Evolutionary conservation across 176 grass and related monocot genomes (phyloP).

Genomic region (Canna indica): DNA sequence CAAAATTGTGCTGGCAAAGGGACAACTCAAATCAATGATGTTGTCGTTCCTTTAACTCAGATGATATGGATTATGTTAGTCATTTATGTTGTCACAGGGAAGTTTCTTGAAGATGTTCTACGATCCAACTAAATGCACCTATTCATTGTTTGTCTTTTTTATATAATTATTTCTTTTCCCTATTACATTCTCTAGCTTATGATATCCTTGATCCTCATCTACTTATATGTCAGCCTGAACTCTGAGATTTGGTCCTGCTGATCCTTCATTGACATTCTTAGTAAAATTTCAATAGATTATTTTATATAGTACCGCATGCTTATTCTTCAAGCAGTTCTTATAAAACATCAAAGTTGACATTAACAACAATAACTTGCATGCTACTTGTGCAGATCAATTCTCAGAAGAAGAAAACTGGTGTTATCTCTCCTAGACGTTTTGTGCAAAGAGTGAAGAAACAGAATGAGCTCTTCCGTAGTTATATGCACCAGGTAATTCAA

Average conservation of each 20-base stretch:
- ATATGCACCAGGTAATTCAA: constrained; percentile 85
- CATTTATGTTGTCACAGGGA: background rate
- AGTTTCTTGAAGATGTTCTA: background rate
- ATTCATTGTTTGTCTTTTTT: background rate
- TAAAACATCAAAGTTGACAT: background rate
- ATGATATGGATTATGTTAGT: no score
- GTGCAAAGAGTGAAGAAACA: constrained; percentile 94
- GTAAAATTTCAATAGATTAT: background rate
- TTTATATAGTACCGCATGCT: background rate
- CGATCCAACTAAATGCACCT: background rate
- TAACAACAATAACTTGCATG: background rate
- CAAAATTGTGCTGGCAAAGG: no score
- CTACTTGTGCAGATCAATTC: constrained; percentile 63
- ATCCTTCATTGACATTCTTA: background rate
- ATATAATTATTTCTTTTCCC: background rate
- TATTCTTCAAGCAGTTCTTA: background rate
- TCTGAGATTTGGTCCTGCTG: background rate
- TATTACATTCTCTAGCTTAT: background rate
- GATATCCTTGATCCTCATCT: background rate
- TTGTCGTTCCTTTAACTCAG: no score
- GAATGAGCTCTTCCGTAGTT: constrained; percentile 86
- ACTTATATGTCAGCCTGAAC: background rate
- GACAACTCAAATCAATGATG: no score
- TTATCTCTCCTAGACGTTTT: constrained; percentile 86
- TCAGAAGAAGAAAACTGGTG: constrained; percentile 88